A percentile compares a stretch with the other conserved stretches of the same genome.
These are phyloP conservation scores for Exserohilum rostratum DNA, from an alignment of 2,329 filamentous ascomycete genomes.

Conservation along the genomic window DNA sequence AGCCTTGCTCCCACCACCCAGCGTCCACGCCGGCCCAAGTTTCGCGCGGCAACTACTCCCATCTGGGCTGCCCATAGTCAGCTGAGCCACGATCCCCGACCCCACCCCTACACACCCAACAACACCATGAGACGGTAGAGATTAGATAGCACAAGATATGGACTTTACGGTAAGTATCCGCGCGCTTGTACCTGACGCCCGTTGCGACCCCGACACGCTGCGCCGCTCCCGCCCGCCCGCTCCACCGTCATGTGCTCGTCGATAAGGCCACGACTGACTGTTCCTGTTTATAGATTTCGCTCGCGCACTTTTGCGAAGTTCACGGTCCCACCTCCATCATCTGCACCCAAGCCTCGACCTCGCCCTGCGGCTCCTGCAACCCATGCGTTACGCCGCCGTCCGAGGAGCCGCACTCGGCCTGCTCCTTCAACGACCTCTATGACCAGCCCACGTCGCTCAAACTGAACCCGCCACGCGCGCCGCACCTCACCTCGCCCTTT, in stretches of 20 bases:
- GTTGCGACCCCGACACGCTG: neutral
- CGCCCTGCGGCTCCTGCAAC: slow-evolving; percentile 61
- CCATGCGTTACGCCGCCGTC: slow-evolving; percentile 52
- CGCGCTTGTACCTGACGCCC: slow-evolving; percentile 22
- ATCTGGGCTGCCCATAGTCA: slow-evolving; percentile 34
- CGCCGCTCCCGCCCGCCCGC: neutral
- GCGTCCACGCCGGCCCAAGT: slow-evolving; percentile 19
- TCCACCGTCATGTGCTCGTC: slow-evolving; percentile 13
- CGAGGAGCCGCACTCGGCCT: slow-evolving; percentile 43
- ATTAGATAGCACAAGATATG: slow-evolving; percentile 40
- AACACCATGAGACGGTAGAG: slow-evolving; percentile 43
- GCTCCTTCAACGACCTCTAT: slow-evolving; percentile 43
- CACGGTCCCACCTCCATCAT: slow-evolving; percentile 68
- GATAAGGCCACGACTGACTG: slow-evolving; percentile 10
- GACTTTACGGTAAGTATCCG: slow-evolving; percentile 48
- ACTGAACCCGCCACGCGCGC: slow-evolving; percentile 41
- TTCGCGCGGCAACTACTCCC: slow-evolving; percentile 28
- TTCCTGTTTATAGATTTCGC: slow-evolving; percentile 57
- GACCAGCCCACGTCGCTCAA: slow-evolving; percentile 41
- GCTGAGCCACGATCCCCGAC: slow-evolving; percentile 39
- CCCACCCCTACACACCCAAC: slow-evolving; percentile 30
- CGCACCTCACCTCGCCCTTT: slow-evolving; percentile 46
- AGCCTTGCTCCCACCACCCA: slow-evolving; percentile 25
- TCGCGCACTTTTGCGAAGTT: slow-evolving; percentile 68
- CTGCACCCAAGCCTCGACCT: slow-evolving; percentile 63